These are phyloP conservation scores for Lotus japonicus DNA, from an alignment of 306 rosid species.

Conservation along the genomic window DNA sequence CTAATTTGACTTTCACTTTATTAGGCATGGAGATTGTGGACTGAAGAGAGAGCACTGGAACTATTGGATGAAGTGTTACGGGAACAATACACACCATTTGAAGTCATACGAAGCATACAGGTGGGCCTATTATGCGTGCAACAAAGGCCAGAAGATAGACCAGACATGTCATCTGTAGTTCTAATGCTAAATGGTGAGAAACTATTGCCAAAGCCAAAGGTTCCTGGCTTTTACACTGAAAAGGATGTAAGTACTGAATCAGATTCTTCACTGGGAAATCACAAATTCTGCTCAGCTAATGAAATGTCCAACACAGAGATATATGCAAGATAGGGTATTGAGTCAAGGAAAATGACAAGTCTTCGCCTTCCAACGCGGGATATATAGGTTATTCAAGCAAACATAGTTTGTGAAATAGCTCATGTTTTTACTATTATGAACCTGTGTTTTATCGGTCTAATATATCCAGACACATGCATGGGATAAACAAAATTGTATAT, in stretches of 20 bases:
- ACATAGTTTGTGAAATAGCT: no score
- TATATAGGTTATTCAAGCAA: no score
- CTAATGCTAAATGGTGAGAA: neutral
- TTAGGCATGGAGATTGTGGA: neutral
- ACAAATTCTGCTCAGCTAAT: neutral
- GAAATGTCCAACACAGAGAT: neutral
- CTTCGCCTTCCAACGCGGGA: no score
- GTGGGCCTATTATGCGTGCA: neutral
- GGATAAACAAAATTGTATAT: no score
- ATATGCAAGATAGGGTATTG: neutral
- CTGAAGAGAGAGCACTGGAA: neutral
- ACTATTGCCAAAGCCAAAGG: neutral
- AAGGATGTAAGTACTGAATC: neutral
- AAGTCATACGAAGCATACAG: neutral
- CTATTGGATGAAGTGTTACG: neutral
- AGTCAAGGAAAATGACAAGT: neutral
- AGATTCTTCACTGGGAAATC: neutral
- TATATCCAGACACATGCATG: no score
- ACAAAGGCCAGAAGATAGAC: no score
- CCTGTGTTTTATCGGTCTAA: no score
- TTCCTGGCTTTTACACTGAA: neutral
- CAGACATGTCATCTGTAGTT: no score
- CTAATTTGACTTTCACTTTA: neutral
- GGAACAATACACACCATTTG: neutral
- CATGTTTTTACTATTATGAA: no score